Evolutionary conservation across 106 monocot species (phyloP), one percentile per base, ranked within the genome.

Genomic region (Narthecium ossifragum): DNA sequence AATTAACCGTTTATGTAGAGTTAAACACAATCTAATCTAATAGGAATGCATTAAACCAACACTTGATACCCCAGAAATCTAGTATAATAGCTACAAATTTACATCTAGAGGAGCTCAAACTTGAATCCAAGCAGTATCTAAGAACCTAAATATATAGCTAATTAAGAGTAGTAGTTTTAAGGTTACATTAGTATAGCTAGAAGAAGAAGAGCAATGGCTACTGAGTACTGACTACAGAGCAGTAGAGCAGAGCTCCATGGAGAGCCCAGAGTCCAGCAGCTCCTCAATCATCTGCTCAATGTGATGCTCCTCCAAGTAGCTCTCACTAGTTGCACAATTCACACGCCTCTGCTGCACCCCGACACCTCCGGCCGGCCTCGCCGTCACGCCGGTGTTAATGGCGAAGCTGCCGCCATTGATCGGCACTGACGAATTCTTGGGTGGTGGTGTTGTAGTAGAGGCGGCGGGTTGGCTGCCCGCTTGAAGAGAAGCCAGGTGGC

Each of bases 281-380:
- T 91, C 91, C 51, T 86, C 86, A 25, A 91, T 91, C 91, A 91
- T 86, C 65, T 91, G 79, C 51, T 91, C 85, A 14, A 91, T 73
- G 59, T 80, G 69, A 30, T 67, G 38, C 25, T 91, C 91, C 45
- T 84, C 84, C 6, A 80, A 68, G 26, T 52, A 65, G 26, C 46
- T 48, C 43, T 17, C n/a, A n/a, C n/a, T n/a, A n/a, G n/a, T n/a
- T n/a, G n/a, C n/a, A n/a, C 47, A 64, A 20, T 41, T 40, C 7
- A 0, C 30, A 43, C 11, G 28, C 3, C 5, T 34, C 39, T 33
- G 26, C 30, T 38, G 3, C 14, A 51, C 46, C 12, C 1, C 29
- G 5, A n/a, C n/a, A n/a, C n/a, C n/a, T n/a, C 5, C 47, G 11
- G 6, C 40, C 45, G 30, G 31, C 22, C 8, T 8, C 57, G 33